Percentiles rank a stretch among this genome's conserved stretches.
phyloP scores from a whole-genome alignment of 2,329 filamentous ascomycete species.

The Colletotrichum sp. region DNA sequence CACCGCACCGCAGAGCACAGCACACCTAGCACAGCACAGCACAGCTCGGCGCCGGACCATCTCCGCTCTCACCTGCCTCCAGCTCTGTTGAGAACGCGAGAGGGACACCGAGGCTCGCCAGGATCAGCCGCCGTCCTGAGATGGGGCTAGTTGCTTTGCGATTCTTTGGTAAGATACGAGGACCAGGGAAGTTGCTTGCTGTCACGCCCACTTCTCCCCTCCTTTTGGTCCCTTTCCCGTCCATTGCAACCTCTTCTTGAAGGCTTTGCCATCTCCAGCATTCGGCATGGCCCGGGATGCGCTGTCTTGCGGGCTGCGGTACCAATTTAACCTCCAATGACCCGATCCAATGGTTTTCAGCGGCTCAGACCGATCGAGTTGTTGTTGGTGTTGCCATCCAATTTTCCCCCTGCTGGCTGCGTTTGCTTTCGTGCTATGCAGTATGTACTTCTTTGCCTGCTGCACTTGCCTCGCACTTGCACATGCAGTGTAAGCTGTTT shows the following conservation, averaged over 20 bases:
- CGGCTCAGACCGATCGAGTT: constrained; percentile 16
- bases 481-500: not conserved
- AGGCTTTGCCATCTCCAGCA: not conserved
- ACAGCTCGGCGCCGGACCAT: not conserved
- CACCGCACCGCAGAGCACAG: not conserved
- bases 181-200: not conserved
- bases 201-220: not conserved
- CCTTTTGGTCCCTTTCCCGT: not conserved
- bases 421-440: not conserved
- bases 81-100: not conserved
- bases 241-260: not conserved
- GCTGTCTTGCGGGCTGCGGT: not conserved
- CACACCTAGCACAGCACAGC: not conserved
- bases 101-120: not conserved
- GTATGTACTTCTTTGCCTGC: not conserved
- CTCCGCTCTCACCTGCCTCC: not conserved
- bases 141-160: constrained; percentile 4
- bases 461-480: not conserved
- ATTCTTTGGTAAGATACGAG: constrained; percentile 11
- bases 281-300: constrained; percentile 4
- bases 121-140: not conserved
- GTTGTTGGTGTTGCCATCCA: not conserved
- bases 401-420: not conserved
- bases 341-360: constrained; percentile 15
- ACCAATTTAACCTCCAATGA: constrained; percentile 16